Conservation (phyloP, 2,329 filamentous ascomycete species). For the Colletotrichum sp. region DNA sequence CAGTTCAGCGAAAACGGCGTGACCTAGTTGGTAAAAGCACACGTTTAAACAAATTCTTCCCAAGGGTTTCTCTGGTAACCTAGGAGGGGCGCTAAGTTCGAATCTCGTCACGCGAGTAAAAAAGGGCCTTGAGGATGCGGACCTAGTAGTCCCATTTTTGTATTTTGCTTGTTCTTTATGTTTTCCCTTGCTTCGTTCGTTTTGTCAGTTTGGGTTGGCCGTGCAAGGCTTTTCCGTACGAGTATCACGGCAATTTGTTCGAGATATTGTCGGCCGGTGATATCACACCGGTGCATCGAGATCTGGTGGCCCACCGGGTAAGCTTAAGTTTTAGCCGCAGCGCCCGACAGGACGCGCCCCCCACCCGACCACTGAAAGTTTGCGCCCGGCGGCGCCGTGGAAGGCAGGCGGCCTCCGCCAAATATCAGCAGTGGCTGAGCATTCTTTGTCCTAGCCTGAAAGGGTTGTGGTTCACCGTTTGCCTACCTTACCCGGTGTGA, state of each 20-base stretch:
- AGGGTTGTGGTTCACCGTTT: neutral
- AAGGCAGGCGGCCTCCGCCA: neutral
- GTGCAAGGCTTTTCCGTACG: fast-evolving
- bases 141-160: neutral
- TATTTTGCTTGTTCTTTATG: neutral
- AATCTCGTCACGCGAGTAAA: neutral
- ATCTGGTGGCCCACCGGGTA: slow-evolving; percentile 12
- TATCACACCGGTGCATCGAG: neutral
- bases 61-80: neutral
- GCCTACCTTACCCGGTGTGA: neutral
- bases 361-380: neutral
- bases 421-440: neutral
- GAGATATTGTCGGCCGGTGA: neutral
- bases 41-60: neutral
- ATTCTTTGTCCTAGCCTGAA: neutral
- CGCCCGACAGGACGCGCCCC: neutral
- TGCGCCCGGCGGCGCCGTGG: slow-evolving; percentile 8
- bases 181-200: neutral
- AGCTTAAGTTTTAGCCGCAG: slow-evolving; percentile 18
- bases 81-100: neutral
- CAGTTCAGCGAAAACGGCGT: neutral
- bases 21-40: neutral
- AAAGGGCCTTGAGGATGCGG: neutral
- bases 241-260: neutral
- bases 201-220: neutral